phyloP scores from a whole-genome alignment of 2,329 filamentous ascomycete genomes.

The Fusarium aywerte region DNA sequence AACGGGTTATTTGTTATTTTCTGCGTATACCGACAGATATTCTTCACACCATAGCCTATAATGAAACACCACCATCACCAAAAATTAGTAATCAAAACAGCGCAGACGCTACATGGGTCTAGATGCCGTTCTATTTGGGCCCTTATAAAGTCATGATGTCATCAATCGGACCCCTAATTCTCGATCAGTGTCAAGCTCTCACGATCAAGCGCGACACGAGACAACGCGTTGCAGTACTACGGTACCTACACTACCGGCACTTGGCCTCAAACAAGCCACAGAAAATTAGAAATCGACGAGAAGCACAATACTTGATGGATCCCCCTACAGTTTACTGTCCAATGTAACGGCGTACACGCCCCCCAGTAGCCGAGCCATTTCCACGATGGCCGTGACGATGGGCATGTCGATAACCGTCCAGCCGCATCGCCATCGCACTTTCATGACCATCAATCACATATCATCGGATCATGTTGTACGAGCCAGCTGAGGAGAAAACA shows the following conservation, averaged over 20 bases:
- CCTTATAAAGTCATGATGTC: slow-evolving; percentile 27
- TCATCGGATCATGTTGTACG: slow-evolving; percentile 30
- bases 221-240: not conserved
- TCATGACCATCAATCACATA: slow-evolving; percentile 19
- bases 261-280: too few relatives aligned
- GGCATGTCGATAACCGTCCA: slow-evolving; percentile 28
- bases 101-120: not conserved
- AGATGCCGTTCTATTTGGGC: not conserved
- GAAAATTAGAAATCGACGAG: not conserved
- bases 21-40: not conserved
- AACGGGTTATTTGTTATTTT: not conserved
- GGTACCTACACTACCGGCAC: too few relatives aligned
- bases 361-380: not conserved
- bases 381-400: slow-evolving; percentile 15
- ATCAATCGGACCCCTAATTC: slow-evolving; percentile 34
- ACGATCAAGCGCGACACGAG: not conserved
- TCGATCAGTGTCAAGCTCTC: slow-evolving; percentile 17
- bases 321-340: not conserved
- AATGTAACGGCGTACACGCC: slow-evolving; percentile 24
- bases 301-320: not conserved
- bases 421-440: slow-evolving; percentile 25
- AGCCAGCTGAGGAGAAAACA: not conserved
- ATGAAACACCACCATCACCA: not conserved
- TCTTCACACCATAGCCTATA: not conserved
- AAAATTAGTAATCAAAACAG: not conserved